Conservation (phyloP, 805 yeast species). For the Candida vartiovaarae region DNA sequence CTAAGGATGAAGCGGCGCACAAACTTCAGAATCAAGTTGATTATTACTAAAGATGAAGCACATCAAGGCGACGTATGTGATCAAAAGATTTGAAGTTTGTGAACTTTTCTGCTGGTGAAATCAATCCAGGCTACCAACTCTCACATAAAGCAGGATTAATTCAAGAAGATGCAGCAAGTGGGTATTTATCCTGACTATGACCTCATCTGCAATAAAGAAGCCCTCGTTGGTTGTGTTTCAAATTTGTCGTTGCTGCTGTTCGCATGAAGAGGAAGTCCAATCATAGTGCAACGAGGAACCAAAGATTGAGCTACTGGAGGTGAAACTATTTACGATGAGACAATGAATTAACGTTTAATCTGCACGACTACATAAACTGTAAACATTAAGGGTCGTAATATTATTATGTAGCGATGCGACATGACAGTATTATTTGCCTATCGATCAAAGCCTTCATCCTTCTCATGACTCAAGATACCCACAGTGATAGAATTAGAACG, state of each 20-base stretch:
- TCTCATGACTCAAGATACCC: slow-evolving; percentile 9
- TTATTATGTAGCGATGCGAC: not conserved
- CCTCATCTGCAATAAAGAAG: slow-evolving; percentile 15
- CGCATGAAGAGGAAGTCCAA: slow-evolving; percentile 29
- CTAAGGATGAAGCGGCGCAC: slow-evolving; percentile 15
- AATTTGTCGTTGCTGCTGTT: slow-evolving; percentile 32
- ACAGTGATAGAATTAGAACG: slow-evolving; percentile 23
- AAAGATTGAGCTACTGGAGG: slow-evolving; percentile 13
- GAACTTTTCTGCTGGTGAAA: slow-evolving; percentile 26
- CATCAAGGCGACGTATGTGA: slow-evolving; percentile 32
- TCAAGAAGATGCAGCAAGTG: slow-evolving; percentile 20
- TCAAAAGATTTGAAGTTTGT: slow-evolving; percentile 30
- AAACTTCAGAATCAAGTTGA: slow-evolving; percentile 34
- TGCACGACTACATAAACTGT: no score
- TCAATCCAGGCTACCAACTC: slow-evolving; percentile 23
- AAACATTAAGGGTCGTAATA: not conserved
- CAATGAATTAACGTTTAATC: not conserved
- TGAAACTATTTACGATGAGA: slow-evolving; percentile 3
- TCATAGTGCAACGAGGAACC: slow-evolving; percentile 14
- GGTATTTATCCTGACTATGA: slow-evolving; percentile 24
- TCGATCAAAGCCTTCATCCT: not conserved
- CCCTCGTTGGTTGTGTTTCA: slow-evolving; percentile 24
- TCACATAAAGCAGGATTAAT: slow-evolving; percentile 21
- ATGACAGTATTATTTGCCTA: not conserved
- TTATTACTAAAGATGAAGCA: slow-evolving; percentile 40